A percentile compares a stretch with the other conserved stretches of the same genome.
Evolutionary conservation across 2,329 filamentous ascomycete species (phyloP).

Genomic region (Orbilia oligospora): DNA sequence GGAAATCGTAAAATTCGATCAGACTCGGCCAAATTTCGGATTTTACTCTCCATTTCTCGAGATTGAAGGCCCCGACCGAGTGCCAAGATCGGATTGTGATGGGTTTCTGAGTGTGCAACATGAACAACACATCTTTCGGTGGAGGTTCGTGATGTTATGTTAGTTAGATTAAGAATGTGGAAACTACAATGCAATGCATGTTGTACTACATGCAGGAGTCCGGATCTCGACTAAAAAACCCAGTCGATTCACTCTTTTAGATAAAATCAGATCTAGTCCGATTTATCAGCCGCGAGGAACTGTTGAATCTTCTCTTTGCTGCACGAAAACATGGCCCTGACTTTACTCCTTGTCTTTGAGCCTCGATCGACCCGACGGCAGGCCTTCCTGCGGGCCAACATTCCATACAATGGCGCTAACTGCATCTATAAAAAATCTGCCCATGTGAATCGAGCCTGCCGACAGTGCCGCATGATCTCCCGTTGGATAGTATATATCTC

Average conservation of each 20-base stretch:
- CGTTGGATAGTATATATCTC: not conserved
- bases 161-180: slow-evolving; percentile 11
- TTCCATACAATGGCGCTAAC: slow-evolving; percentile 14
- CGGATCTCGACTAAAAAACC: not conserved
- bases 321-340: slow-evolving; percentile 9
- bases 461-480: slow-evolving; percentile 6
- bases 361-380: not conserved
- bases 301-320: not conserved
- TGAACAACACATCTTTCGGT: slow-evolving; percentile 13
- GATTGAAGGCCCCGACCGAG: slow-evolving; percentile 3
- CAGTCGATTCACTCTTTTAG: not conserved
- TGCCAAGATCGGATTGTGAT: slow-evolving; percentile 22
- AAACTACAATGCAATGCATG: not conserved
- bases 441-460: slow-evolving; percentile 2
- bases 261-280: not conserved
- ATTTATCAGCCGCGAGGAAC: slow-evolving; percentile 12
- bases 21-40: slow-evolving; percentile 34
- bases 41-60: not conserved
- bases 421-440: not conserved
- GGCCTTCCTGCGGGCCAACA: not conserved
- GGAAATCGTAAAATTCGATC: slow-evolving; percentile 15
- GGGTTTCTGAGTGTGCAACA: slow-evolving; percentile 12
- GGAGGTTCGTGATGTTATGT: slow-evolving; percentile 12
- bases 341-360: not conserved
- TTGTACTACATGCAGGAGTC: slow-evolving; percentile 3